phyloP scores from a whole-genome alignment of 2,329 filamentous ascomycete species.

The Botryosphaeria dothidea region DNA sequence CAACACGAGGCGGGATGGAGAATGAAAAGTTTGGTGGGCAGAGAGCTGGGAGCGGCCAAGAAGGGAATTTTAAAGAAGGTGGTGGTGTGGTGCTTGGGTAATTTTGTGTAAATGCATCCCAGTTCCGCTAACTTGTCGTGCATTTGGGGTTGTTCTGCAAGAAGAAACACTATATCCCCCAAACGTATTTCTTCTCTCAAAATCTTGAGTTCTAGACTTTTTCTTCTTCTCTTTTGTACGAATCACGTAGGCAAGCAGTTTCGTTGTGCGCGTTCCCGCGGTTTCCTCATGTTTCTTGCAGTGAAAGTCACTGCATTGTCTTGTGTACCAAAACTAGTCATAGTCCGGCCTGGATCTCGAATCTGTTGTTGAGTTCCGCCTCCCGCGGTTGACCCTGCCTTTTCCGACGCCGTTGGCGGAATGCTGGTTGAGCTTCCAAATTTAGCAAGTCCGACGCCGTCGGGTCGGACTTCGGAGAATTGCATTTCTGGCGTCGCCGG shows the following conservation, averaged over 20 bases:
- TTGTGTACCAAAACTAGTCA: slow-evolving; percentile 7
- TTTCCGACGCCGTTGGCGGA: slow-evolving; percentile 46
- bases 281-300: background rate
- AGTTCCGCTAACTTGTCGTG: slow-evolving; percentile 1
- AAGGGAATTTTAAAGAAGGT: background rate
- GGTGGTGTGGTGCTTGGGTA: slow-evolving; percentile 11
- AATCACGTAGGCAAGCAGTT: background rate
- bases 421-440: background rate
- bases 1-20: background rate
- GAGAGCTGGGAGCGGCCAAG: background rate
- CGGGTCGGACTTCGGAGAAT: slow-evolving; percentile 5
- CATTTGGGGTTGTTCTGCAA: background rate
- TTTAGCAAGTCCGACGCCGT: background rate
- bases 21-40: background rate
- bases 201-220: slow-evolving; percentile 6
- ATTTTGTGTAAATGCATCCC: slow-evolving; percentile 18
- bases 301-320: slow-evolving; percentile 3
- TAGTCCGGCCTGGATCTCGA: background rate
- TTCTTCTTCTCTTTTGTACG: background rate
- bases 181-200: slow-evolving; percentile 1
- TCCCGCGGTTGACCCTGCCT: slow-evolving; percentile 24
- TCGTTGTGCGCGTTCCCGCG: background rate
- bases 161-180: slow-evolving; percentile 6
- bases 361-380: background rate
- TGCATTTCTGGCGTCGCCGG: background rate